These are phyloP conservation scores for Cladophialophora immunda DNA, from an alignment of 2,329 filamentous ascomycete genomes.

Conservation along the genomic window DNA sequence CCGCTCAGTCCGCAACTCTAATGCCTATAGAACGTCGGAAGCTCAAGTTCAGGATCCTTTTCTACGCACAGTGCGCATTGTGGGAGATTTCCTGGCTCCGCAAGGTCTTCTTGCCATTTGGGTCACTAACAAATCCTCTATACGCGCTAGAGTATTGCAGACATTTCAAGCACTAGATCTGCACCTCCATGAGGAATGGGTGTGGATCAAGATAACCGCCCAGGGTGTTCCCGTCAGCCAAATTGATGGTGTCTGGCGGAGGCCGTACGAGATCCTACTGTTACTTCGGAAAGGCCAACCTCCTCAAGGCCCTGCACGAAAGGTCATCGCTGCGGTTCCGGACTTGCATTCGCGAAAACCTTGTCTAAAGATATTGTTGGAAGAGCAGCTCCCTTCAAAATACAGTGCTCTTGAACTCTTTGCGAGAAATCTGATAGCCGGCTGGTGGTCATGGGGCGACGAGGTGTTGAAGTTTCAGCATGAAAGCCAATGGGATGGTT, in stretches of 20 bases:
- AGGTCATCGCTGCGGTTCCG: constrained; percentile 66
- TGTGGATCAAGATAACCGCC: constrained; percentile 69
- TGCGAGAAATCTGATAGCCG: constrained; percentile 65
- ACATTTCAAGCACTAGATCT: constrained; percentile 61
- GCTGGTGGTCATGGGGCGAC: constrained; percentile 70
- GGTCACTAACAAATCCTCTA: constrained; percentile 67
- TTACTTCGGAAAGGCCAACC: constrained; percentile 52
- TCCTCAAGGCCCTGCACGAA: constrained; percentile 49
- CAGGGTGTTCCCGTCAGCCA: constrained; percentile 61
- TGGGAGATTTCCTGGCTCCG: constrained; percentile 54
- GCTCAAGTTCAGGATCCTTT: constrained; percentile 40
- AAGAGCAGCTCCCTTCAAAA: constrained; percentile 49
- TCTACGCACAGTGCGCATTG: constrained; percentile 51
- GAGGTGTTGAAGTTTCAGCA: constrained; percentile 68
- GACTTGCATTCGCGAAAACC: constrained; percentile 73
- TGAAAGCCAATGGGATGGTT: constrained; percentile 30
- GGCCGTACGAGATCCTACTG: constrained; percentile 68
- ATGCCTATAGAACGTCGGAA: constrained; percentile 55
- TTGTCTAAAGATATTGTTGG: constrained; percentile 64
- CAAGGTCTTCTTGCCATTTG: constrained; percentile 63
- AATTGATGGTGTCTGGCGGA: constrained; percentile 64
- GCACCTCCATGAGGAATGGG: constrained; percentile 66
- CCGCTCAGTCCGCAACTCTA: constrained; percentile 63
- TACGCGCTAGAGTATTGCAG: constrained; percentile 57
- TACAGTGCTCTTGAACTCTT: constrained; percentile 69